phyloP scores from a whole-genome alignment of 2,329 filamentous ascomycete species.

The Venturia effusa region DNA sequence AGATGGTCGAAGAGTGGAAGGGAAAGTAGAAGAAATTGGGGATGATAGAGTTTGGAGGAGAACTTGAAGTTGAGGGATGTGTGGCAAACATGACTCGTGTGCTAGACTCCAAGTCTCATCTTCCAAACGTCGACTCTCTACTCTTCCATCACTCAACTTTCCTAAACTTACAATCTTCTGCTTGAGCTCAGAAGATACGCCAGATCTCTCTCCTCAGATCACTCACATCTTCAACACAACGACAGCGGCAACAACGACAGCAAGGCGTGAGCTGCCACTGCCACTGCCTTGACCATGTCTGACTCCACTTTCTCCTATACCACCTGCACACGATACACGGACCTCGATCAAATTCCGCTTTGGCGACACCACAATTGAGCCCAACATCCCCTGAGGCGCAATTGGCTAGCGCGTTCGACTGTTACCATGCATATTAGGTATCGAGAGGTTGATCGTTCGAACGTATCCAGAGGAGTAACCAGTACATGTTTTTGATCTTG shows the following conservation, averaged over 20 bases:
- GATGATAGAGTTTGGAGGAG: no score
- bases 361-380: neutral
- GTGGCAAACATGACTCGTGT: neutral
- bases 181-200: neutral
- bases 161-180: neutral
- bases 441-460: neutral
- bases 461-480: neutral
- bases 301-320: neutral
- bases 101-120: neutral
- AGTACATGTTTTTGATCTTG: neutral
- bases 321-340: neutral
- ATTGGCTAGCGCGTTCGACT: conserved; percentile 1
- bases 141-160: neutral
- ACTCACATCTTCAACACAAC: no score
- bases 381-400: neutral
- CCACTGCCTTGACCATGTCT: neutral
- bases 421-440: neutral
- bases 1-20: no score
- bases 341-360: neutral
- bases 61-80: no score
- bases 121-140: neutral
- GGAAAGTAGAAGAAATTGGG: no score
- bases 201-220: neutral
- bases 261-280: no score
- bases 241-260: neutral